phyloP scores from a whole-genome alignment of 2,329 filamentous ascomycete species.

The Corynespora cassiicola region DNA sequence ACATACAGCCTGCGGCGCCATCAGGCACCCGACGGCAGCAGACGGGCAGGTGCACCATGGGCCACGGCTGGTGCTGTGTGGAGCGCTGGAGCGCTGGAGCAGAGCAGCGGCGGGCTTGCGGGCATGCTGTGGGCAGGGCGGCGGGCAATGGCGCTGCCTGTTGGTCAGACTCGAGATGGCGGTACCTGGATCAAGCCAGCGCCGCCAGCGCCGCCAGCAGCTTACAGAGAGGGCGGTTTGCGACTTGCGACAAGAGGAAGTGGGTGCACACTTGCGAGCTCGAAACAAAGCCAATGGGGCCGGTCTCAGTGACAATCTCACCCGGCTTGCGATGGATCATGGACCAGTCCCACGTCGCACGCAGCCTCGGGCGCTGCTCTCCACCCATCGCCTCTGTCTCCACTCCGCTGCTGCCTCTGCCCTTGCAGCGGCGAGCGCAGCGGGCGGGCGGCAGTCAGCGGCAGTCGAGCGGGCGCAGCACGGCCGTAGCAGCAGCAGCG shows the following conservation, averaged over 20 bases:
- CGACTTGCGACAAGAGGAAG: constrained; percentile 1
- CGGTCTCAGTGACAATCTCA: not conserved
- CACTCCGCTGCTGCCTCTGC: no score
- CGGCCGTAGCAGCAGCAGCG: not conserved
- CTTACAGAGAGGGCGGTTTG: constrained; percentile 3
- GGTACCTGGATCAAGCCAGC: constrained; percentile 1
- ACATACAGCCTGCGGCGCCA: not conserved
- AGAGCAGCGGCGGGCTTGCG: no score
- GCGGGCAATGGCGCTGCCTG: not conserved
- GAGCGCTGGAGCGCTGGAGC: no score
- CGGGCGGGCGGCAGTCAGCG: not conserved
- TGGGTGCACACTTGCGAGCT: no score
- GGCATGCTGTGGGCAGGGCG: not conserved
- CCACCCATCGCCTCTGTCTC: not conserved
- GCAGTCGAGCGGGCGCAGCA: constrained; percentile 1
- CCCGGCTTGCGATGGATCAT: constrained; percentile 1
- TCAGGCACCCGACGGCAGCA: not conserved
- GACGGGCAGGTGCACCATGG: not conserved
- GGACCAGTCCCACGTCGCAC: not conserved
- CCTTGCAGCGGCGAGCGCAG: not conserved
- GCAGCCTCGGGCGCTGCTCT: not conserved
- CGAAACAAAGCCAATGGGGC: constrained; percentile 8
- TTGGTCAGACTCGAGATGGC: constrained; percentile 2
- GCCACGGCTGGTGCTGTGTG: not conserved
- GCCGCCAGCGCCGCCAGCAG: constrained; percentile 3